Evolutionary conservation across 306 rosid species (phyloP).

Genomic region (Geum urbanum): DNA sequence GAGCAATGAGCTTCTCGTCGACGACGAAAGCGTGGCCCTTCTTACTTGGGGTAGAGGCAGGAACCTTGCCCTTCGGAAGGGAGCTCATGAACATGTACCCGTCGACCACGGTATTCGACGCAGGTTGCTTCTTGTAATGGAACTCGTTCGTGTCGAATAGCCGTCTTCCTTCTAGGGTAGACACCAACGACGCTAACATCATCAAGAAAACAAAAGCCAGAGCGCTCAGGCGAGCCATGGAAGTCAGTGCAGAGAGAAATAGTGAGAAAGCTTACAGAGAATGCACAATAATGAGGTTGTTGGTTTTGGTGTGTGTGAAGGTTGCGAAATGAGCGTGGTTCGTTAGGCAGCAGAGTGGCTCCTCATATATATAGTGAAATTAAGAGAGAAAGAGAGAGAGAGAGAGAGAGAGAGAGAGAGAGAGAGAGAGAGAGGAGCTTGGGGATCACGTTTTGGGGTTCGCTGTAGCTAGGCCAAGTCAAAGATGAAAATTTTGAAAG

Average conservation of each 20-base stretch:
- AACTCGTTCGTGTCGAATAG: constrained; percentile 22
- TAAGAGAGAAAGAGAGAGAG: not conserved
- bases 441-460: constrained; percentile 32
- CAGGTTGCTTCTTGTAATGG: not conserved
- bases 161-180: constrained; percentile 47
- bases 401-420: constrained; percentile 9
- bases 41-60: constrained; percentile 67
- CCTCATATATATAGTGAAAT: constrained; percentile 14
- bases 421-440: constrained; percentile 23
- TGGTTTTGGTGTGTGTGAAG: not conserved
- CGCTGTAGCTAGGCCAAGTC: constrained; percentile 22
- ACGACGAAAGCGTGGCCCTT: constrained; percentile 53
- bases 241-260: not conserved
- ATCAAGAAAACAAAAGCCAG: constrained; percentile 33
- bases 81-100: constrained; percentile 41
- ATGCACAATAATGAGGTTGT: too few relatives aligned
- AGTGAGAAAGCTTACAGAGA: too few relatives aligned
- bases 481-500: constrained; percentile 18
- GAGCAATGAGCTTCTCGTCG: constrained; percentile 57
- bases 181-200: constrained; percentile 30
- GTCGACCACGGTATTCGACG: constrained; percentile 9
- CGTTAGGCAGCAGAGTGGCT: not conserved
- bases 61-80: constrained; percentile 77
- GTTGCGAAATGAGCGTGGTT: not conserved
- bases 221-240: constrained; percentile 47